Conservation (phyloP, 2,329 filamentous ascomycete genomes). For the Xylariaceae sp. region DNA sequence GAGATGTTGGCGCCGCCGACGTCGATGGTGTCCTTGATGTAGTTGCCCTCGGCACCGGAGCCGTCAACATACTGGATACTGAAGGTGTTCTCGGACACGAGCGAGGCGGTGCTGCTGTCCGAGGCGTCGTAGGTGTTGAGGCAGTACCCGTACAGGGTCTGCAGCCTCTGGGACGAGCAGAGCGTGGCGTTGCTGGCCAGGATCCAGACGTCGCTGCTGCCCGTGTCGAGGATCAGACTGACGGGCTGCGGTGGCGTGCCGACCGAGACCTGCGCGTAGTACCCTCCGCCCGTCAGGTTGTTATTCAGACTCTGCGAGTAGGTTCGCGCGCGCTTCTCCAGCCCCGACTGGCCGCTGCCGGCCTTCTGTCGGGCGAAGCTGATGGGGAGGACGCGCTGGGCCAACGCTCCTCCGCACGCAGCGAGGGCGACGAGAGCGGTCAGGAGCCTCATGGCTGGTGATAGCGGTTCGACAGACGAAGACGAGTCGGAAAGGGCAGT, state of each 20-base stretch:
- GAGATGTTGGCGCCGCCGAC: slow-evolving; percentile 43
- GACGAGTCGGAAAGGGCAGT: too few species aligned
- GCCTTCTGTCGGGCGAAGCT: slow-evolving; percentile 14
- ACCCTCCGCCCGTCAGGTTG: slow-evolving; percentile 46
- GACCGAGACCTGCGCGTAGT: slow-evolving; percentile 49
- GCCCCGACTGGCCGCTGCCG: slow-evolving; percentile 5
- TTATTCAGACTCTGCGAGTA: slow-evolving; percentile 38
- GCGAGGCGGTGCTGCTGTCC: slow-evolving; percentile 40
- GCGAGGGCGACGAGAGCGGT: slow-evolving; percentile 9
- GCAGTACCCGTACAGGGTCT: slow-evolving; percentile 28
- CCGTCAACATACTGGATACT: slow-evolving; percentile 55
- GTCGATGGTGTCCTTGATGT: slow-evolving; percentile 48
- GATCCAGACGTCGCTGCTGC: slow-evolving; percentile 57
- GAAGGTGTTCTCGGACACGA: slow-evolving; percentile 38
- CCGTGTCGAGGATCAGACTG: slow-evolving; percentile 52
- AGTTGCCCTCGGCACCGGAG: slow-evolving; percentile 46
- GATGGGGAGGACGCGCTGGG: slow-evolving; percentile 20
- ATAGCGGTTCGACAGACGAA: too few species aligned
- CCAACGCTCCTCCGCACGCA: slow-evolving; percentile 9
- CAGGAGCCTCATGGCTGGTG: slow-evolving; percentile 13
- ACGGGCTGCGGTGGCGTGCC: slow-evolving; percentile 51
- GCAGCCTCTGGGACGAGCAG: slow-evolving; percentile 29
- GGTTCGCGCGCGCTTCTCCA: slow-evolving; percentile 17
- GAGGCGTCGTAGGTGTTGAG: slow-evolving; percentile 35
- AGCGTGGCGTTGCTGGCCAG: slow-evolving; percentile 31